A percentile compares a stretch with the other conserved stretches of the same genome.
phyloP scores from a whole-genome alignment of 2,329 filamentous ascomycete genomes.

The Chaetomium sp. region DNA sequence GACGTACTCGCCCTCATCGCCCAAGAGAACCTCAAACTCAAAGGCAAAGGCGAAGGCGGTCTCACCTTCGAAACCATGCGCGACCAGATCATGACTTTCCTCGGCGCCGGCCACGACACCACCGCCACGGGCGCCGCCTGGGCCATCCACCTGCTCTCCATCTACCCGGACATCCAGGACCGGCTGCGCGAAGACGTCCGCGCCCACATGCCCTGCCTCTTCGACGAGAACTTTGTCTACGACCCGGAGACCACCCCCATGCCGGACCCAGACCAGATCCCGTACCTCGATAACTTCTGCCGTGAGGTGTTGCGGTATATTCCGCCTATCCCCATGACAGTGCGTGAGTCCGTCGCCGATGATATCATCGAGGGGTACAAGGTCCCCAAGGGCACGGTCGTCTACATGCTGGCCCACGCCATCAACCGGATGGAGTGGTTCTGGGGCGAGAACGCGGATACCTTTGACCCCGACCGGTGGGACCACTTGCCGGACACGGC shows the following conservation, averaged over 20 bases:
- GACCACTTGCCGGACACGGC: conserved; percentile 15
- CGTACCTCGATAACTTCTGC: conserved; percentile 41
- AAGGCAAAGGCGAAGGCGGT: conserved; percentile 27
- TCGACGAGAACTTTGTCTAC: conserved; percentile 29
- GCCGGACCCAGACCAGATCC: conserved; percentile 34
- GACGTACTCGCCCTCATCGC: conserved; percentile 34
- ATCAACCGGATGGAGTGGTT: conserved; percentile 20
- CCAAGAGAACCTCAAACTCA: conserved; percentile 20
- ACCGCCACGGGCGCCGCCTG: conserved; percentile 27
- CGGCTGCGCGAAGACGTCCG: conserved; percentile 25
- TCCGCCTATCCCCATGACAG: conserved; percentile 40
- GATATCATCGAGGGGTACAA: conserved; percentile 34
- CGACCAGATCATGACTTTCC: conserved; percentile 30
- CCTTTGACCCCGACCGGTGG: conserved; percentile 22
- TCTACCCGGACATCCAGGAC: conserved; percentile 22
- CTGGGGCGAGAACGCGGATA: conserved; percentile 20
- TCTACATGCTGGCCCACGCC: conserved; percentile 36
- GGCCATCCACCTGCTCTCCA: conserved; percentile 24
- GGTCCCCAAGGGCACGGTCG: conserved; percentile 36
- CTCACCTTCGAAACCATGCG: conserved; percentile 33
- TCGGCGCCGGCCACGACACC: conserved; percentile 32
- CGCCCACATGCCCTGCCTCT: conserved; percentile 30
- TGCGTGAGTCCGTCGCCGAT: conserved; percentile 35
- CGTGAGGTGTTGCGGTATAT: conserved; percentile 41
- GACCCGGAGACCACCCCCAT: conserved; percentile 25